Evolutionary conservation across 768 basidiomycete genomes (phyloP).

Genomic region (Podaxis carcinomalis): DNA sequence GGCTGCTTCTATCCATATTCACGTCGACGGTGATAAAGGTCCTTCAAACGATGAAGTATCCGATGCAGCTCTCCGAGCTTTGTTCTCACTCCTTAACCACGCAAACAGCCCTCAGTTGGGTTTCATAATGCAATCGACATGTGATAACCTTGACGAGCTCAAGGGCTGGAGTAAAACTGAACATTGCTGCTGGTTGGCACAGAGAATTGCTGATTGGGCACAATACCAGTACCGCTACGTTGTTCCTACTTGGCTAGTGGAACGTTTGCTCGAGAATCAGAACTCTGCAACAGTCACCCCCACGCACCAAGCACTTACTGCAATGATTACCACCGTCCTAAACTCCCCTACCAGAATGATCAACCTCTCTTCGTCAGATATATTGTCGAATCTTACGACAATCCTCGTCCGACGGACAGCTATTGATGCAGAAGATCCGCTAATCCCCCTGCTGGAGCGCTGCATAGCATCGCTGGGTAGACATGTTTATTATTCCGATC

Average conservation of each 20-base stretch:
- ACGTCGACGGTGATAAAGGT: slow-evolving; percentile 85
- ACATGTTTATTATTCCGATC: slow-evolving; percentile 94
- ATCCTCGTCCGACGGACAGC: slow-evolving; percentile 69
- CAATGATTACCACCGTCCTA: slow-evolving; percentile 83
- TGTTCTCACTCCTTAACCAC: slow-evolving; percentile 70
- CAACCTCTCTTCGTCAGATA: slow-evolving; percentile 88
- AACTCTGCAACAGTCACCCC: slow-evolving; percentile 42
- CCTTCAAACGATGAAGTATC: slow-evolving; percentile 73
- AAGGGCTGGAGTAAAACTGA: slow-evolving; percentile 62
- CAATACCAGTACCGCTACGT: slow-evolving; percentile 93
- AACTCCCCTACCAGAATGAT: slow-evolving; percentile 78
- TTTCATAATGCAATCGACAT: slow-evolving; percentile 65
- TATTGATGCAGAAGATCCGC: slow-evolving; percentile 54
- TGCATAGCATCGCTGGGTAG: slow-evolving; percentile 83
- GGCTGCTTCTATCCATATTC: slow-evolving; percentile 85
- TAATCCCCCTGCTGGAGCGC: slow-evolving; percentile 65
- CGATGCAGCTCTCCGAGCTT: slow-evolving; percentile 64
- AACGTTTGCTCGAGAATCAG: slow-evolving; percentile 63
- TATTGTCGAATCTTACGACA: slow-evolving; percentile 72
- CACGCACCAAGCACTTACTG: slow-evolving; percentile 58
- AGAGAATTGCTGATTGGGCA: slow-evolving; percentile 78
- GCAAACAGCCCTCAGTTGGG: slow-evolving; percentile 74
- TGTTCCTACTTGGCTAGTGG: slow-evolving; percentile 80
- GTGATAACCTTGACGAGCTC: slow-evolving; percentile 60
- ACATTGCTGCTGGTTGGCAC: slow-evolving; percentile 81